Percentiles rank a stretch among this genome's conserved stretches.
Conservation (phyloP, 441 rosid genomes). For the Gossypium armourianum region DNA sequence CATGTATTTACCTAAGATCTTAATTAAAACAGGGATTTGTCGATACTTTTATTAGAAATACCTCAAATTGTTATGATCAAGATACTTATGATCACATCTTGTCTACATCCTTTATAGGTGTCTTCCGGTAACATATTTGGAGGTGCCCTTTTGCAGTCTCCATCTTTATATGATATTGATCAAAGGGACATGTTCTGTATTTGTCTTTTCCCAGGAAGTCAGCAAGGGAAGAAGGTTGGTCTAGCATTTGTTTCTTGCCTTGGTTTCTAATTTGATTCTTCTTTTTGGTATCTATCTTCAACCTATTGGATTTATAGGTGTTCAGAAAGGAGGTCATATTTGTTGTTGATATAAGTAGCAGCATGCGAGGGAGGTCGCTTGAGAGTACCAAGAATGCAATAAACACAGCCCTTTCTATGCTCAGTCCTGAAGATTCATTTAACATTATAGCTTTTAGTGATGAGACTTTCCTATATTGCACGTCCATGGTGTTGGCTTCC, state of each 20-base stretch:
- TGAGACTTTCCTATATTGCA: conserved; percentile 54
- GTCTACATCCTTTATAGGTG: conserved; percentile 33
- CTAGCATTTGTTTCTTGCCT: conserved; percentile 1
- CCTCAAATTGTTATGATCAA: neutral
- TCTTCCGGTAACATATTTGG: conserved; percentile 53
- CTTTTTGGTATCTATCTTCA: conserved; percentile 17
- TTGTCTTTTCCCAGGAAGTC: conserved; percentile 65
- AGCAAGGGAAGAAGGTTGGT: conserved; percentile 48
- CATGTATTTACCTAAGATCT: neutral
- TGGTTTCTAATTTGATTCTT: conserved; percentile 10
- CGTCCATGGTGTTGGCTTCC: conserved; percentile 60
- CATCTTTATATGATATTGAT: conserved; percentile 59
- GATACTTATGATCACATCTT: neutral
- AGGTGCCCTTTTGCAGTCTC: conserved; percentile 69
- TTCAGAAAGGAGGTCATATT: conserved; percentile 68
- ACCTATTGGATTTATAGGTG: conserved; percentile 39
- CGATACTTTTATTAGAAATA: conserved; percentile 8
- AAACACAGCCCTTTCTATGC: conserved; percentile 42
- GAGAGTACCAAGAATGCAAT: conserved; percentile 58
- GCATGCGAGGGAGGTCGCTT: conserved; percentile 74
- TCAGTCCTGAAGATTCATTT: conserved; percentile 64
- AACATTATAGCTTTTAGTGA: conserved; percentile 72
- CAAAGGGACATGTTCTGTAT: conserved; percentile 72
- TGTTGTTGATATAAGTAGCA: conserved; percentile 81
- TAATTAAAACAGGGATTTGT: conserved; percentile 12